Conservation (phyloP, 352 stramenopile species). For the Pythium myriotylum region DNA sequence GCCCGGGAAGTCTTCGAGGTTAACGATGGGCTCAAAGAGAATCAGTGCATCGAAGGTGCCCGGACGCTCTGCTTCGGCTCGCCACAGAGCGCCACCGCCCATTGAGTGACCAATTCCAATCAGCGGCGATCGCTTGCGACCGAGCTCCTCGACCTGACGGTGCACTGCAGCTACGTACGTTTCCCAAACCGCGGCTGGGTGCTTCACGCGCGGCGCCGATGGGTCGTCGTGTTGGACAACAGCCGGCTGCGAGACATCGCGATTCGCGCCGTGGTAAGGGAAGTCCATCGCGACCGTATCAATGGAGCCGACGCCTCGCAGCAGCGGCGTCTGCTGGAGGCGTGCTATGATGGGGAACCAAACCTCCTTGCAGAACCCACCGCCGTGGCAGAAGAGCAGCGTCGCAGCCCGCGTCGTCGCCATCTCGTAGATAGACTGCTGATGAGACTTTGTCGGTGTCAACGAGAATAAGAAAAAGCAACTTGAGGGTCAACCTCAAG, state of each 20-base stretch:
- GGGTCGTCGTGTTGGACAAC: constrained; percentile 31
- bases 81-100: constrained; percentile 40
- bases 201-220: constrained; percentile 31
- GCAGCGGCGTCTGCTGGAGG: constrained; percentile 34
- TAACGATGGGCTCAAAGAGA: constrained; percentile 47
- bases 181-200: constrained; percentile 38
- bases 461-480: too few species aligned
- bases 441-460: too few species aligned
- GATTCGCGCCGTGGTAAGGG: constrained; percentile 42
- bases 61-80: constrained; percentile 28
- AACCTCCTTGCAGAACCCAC: constrained; percentile 47
- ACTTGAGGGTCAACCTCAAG: too few species aligned
- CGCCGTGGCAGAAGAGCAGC: constrained; percentile 53
- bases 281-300: constrained; percentile 38
- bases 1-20: constrained; percentile 11
- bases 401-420: constrained; percentile 25
- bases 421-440: too few species aligned
- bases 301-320: constrained; percentile 4
- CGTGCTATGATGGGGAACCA: constrained; percentile 52
- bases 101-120: constrained; percentile 59
- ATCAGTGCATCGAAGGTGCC: constrained; percentile 46
- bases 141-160: not conserved
- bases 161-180: constrained; percentile 20
- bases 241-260: constrained; percentile 36
- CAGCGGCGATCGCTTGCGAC: constrained; percentile 21